These are phyloP conservation scores for Neonectria coccinea DNA, from an alignment of 2,329 filamentous ascomycete genomes.

Conservation along the genomic window DNA sequence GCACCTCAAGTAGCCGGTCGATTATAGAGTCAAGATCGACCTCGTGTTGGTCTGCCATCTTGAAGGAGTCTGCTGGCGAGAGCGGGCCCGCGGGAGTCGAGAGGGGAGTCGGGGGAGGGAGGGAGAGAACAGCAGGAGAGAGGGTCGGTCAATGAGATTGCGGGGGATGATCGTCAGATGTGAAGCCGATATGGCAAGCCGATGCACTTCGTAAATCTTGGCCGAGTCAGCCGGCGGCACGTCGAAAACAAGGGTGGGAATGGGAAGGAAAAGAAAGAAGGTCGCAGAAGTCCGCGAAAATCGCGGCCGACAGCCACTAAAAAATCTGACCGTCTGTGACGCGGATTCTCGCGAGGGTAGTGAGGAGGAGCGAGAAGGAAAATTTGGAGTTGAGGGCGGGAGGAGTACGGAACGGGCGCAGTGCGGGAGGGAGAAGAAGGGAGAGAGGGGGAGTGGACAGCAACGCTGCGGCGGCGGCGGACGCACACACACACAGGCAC, in stretches of 20 bases:
- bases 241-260: conserved; percentile 21
- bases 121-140: conserved; percentile 43
- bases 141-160: conserved; percentile 48
- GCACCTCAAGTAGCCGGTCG: conserved; percentile 95
- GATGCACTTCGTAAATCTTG: conserved; percentile 51
- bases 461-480: conserved; percentile 33
- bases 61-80: conserved; percentile 52
- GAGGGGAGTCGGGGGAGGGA: conserved; percentile 41
- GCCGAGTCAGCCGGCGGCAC: conserved; percentile 40
- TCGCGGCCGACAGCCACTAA: conserved; percentile 30
- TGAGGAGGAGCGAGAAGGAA: background rate
- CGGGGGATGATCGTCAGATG: conserved; percentile 44
- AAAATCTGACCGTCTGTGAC: conserved; percentile 1
- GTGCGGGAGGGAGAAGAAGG: conserved; percentile 25
- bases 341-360: conserved; percentile 1
- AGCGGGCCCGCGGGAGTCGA: conserved; percentile 55
- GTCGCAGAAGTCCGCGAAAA: conserved; percentile 31
- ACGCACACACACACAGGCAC: conserved; percentile 23
- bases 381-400: conserved; percentile 7
- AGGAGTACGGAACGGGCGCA: background rate
- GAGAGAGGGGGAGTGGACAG: conserved; percentile 27
- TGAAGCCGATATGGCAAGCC: conserved; percentile 44
- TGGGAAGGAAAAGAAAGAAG: conserved; percentile 16
- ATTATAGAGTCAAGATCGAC: conserved; percentile 99
- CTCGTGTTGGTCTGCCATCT: conserved; percentile 79